phyloP scores from a whole-genome alignment of 306 rosid species.

The Crataegus laevigata region DNA sequence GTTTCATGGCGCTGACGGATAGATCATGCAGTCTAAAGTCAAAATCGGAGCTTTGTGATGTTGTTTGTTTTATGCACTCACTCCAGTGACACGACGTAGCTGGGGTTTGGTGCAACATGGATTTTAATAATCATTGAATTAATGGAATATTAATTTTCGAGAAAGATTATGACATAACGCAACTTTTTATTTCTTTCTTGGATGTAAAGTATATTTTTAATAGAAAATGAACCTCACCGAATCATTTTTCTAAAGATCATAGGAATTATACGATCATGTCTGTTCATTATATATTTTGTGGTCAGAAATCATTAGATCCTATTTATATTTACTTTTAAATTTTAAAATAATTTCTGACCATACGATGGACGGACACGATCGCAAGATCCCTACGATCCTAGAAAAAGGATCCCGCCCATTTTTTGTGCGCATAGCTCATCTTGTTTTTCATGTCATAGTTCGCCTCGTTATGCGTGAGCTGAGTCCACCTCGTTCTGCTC shows the following conservation, averaged over 20 bases:
- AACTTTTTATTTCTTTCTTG: no score
- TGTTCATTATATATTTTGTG: fast-evolving
- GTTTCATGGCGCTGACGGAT: slow-evolving; percentile 19
- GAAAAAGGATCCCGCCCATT: fast-evolving
- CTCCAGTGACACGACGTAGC: background rate
- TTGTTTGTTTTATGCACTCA: background rate
- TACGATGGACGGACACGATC: no score
- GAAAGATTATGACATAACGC: no score
- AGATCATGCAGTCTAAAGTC: slow-evolving; percentile 31
- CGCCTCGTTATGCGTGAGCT: no score
- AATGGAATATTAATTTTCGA: background rate
- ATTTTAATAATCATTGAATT: background rate
- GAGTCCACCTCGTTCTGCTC: no score
- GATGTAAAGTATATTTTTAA: no score
- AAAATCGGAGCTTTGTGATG: slow-evolving; percentile 17
- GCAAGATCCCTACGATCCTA: fast-evolving
- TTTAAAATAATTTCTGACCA: no score
- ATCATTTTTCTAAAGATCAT: no score
- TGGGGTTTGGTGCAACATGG: background rate
- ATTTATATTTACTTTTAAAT: no score
- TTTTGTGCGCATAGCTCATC: fast-evolving
- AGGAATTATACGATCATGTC: fast-evolving
- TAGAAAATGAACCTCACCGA: no score
- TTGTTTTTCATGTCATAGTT: no score
- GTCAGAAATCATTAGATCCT: no score